phyloP scores from a whole-genome alignment of 2,329 filamentous ascomycete species.

The Colletotrichum lindemuthianum region DNA sequence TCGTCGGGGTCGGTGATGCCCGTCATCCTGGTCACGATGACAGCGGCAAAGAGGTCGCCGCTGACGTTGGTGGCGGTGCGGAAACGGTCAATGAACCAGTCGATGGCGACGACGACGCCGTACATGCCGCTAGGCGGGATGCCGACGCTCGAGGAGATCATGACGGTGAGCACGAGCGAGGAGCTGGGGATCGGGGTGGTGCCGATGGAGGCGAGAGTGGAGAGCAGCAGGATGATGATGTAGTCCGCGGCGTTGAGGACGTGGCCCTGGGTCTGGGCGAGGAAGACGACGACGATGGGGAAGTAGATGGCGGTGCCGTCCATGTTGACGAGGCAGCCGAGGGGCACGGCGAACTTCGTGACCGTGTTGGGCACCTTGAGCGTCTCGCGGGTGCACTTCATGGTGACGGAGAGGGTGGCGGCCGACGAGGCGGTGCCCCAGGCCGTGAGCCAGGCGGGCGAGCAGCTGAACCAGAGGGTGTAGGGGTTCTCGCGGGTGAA shows the following conservation, averaged over 20 bases:
- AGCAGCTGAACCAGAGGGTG: slow-evolving; percentile 56
- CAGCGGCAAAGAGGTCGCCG: slow-evolving; percentile 58
- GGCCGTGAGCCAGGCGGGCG: slow-evolving; percentile 63
- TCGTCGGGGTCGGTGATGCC: slow-evolving; percentile 44
- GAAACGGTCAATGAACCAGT: slow-evolving; percentile 67
- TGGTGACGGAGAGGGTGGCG: slow-evolving; percentile 61
- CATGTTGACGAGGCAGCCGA: slow-evolving; percentile 63
- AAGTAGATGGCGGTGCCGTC: slow-evolving; percentile 67
- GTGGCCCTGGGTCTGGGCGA: slow-evolving; percentile 61
- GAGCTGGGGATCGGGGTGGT: slow-evolving; percentile 64
- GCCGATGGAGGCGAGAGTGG: slow-evolving; percentile 62
- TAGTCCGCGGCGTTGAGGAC: slow-evolving; percentile 55
- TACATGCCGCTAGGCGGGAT: slow-evolving; percentile 60
- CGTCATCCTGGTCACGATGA: slow-evolving; percentile 51
- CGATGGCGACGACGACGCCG: slow-evolving; percentile 62
- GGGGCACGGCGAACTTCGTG: slow-evolving; percentile 56
- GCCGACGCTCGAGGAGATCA: slow-evolving; percentile 58
- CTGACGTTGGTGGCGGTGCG: slow-evolving; percentile 61
- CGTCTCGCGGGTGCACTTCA: slow-evolving; percentile 51
- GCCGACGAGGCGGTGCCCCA: slow-evolving; percentile 65
- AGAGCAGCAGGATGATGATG: slow-evolving; percentile 58
- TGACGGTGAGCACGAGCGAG: slow-evolving; percentile 60
- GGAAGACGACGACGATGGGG: slow-evolving; percentile 62
- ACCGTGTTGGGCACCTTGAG: slow-evolving; percentile 53
- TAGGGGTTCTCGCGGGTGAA: slow-evolving; percentile 59